Base-by-base conservation (phyloP, 139 green algal genomes). In the Volvox reticuliferus region DNA sequence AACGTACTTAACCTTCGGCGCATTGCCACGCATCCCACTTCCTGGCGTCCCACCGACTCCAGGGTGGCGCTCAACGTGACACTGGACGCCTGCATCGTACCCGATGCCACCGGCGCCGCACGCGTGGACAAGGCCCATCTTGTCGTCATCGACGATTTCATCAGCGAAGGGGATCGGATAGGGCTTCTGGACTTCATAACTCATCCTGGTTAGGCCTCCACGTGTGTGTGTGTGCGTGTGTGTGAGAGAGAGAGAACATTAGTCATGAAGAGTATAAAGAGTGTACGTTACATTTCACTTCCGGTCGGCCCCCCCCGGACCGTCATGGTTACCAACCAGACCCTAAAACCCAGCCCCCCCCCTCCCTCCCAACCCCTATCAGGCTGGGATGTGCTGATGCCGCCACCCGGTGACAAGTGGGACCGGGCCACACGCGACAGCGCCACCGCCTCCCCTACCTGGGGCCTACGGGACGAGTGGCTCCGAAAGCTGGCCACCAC, bases 71-170 rank as follows among this genome's bases (percentile, higher is more conserved):
- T 98, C 2, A 97, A 98, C 71, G 32, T 95, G 1, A 89, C 89
- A 2, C 88, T 98, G 6, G 97, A 98, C 62, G 97, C 90, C 19
- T 95, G 93, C 88, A 96, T 98, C 20, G 95, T 98, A 3, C 97
- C 96, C 2, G 93, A 93, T 14, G 67, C 78, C 0, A 44, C 69
- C 0, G 68, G 89, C 9, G 86, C 30, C 2, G 90, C 86, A 0
- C 79, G 93, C 2, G 67, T 97, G 20, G 91, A 92, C 67, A n/a
- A 21, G 1, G 90, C 93, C 6, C 93, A 96, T 37, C 36, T 96
- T 21, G 91, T 97, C 19, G 96, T 97, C 6, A 69, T 98, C 18
- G 95, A 98, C 71, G 86, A 94, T 61, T 95, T 98, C 78, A 67
- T 98, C 61, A 91, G 92, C 1, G 95, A 97, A 30, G 0, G 16